Evolutionary conservation across 2,329 filamentous ascomycete genomes (phyloP).

Genomic region (Pyricularia grisea): DNA sequence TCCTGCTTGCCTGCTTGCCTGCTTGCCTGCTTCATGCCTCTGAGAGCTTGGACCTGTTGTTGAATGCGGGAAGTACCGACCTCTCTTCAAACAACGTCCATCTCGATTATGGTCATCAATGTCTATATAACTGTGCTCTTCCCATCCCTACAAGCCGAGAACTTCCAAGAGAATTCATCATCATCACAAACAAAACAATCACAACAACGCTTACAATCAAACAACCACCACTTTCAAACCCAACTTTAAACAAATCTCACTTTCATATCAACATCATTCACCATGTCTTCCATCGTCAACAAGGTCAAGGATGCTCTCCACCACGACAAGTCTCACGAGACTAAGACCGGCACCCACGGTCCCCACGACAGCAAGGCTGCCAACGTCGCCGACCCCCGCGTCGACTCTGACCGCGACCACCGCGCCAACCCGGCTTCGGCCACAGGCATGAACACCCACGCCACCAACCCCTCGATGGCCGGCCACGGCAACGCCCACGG

Average conservation of each 20-base stretch:
- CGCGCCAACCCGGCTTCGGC: slow-evolving; percentile 8
- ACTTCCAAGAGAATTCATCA: background rate
- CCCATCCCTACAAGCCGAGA: background rate
- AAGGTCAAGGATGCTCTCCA: slow-evolving; percentile 49
- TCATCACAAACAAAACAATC: slow-evolving; percentile 1
- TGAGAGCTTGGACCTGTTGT: background rate
- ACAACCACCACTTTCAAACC: background rate
- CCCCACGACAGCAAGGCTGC: slow-evolving; percentile 27
- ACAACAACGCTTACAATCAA: slow-evolving; percentile 4
- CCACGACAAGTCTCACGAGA: slow-evolving; percentile 26
- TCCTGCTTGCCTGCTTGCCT: background rate
- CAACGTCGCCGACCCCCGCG: slow-evolving; percentile 38
- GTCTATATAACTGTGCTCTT: background rate
- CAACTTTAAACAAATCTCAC: background rate
- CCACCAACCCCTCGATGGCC: slow-evolving; percentile 10
- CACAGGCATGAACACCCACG: slow-evolving; percentile 3
- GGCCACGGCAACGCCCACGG: slow-evolving; percentile 10
- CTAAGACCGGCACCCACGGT: slow-evolving; percentile 20
- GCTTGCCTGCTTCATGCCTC: background rate
- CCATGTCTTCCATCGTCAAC: slow-evolving; percentile 48
- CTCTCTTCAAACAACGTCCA: background rate
- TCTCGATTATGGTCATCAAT: background rate
- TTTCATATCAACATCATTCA: slow-evolving; percentile 18
- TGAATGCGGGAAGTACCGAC: background rate
- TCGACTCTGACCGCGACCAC: slow-evolving; percentile 33